These are phyloP conservation scores for Aspergillus flavus DNA, from an alignment of 2,329 filamentous ascomycete genomes.

Conservation along the genomic window DNA sequence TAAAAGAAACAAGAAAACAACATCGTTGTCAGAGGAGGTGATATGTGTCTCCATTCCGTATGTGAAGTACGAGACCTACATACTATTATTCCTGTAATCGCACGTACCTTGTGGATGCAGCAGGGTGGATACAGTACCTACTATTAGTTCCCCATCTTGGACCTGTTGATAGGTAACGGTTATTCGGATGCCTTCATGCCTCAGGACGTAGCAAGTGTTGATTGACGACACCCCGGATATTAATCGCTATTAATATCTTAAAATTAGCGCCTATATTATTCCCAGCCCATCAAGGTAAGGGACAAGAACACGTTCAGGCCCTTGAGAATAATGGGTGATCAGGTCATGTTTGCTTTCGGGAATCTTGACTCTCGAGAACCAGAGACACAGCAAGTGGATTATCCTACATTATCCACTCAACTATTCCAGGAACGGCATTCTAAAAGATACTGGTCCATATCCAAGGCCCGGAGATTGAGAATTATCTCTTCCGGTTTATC, in stretches of 20 bases:
- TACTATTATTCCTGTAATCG: background rate
- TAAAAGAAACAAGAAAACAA: background rate
- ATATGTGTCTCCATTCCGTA: background rate
- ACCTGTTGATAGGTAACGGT: background rate
- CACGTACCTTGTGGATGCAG: background rate
- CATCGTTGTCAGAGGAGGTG: background rate
- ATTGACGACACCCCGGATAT: background rate
- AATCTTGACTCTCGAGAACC: background rate
- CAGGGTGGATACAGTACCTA: background rate
- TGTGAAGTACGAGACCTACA: background rate
- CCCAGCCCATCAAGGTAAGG: background rate
- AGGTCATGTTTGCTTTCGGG: slow-evolving; percentile 1
- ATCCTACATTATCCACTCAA: background rate
- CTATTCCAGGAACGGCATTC: slow-evolving; percentile 1
- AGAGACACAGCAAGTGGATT: background rate
- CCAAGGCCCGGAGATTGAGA: background rate
- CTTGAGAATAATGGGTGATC: background rate
- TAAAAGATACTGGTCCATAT: slow-evolving; percentile 2
- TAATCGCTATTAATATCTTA: background rate
- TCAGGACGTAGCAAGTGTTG: background rate
- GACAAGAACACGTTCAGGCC: background rate
- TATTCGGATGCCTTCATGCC: background rate
- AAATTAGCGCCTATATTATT: background rate
- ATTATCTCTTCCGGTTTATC: background rate
- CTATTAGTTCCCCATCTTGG: background rate